Conservation (phyloP, 2,329 filamentous ascomycete genomes). For the Bisporella sp. region DNA sequence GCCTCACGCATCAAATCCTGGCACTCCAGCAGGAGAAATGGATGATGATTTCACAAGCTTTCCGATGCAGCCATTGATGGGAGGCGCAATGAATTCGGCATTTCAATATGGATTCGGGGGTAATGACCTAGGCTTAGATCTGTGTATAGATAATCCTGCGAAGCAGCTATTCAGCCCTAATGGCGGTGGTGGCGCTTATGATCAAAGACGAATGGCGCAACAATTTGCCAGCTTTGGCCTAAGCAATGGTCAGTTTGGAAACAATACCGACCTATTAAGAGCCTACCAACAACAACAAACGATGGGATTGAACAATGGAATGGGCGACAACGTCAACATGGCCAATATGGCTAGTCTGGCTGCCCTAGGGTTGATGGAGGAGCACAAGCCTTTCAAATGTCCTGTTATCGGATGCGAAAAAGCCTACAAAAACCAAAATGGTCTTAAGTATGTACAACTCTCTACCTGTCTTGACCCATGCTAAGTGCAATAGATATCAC, state of each 20-base stretch:
- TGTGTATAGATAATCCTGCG: conserved; percentile 84
- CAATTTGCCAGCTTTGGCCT: conserved; percentile 67
- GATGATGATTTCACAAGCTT: conserved; percentile 66
- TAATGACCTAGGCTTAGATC: conserved; percentile 48
- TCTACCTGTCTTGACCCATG: conserved; percentile 5
- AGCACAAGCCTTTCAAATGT: conserved; percentile 96
- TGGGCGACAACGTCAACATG: conserved; percentile 7
- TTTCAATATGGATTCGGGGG: conserved; percentile 26
- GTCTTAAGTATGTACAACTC: conserved; percentile 67
- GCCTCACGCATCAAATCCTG: conserved; percentile 59
- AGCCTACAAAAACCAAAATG: conserved; percentile 99
- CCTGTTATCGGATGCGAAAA: conserved; percentile 98
- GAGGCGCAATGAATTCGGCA: conserved; percentile 47
- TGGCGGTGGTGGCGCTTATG: conserved; percentile 63
- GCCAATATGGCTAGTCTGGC: neutral
- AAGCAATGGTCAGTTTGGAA: conserved; percentile 58
- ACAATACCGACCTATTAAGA: conserved; percentile 57
- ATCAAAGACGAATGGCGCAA: conserved; percentile 58
- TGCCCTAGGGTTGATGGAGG: conserved; percentile 49
- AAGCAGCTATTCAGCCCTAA: conserved; percentile 88
- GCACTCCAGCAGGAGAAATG: conserved; percentile 66
- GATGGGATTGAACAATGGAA: conserved; percentile 34
- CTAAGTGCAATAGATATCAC: conserved; percentile 46
- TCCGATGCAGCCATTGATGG: conserved; percentile 49
- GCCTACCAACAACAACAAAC: conserved; percentile 50